phyloP scores from a whole-genome alignment of 2,329 filamentous ascomycete species.

The Talaromyces islandicus region DNA sequence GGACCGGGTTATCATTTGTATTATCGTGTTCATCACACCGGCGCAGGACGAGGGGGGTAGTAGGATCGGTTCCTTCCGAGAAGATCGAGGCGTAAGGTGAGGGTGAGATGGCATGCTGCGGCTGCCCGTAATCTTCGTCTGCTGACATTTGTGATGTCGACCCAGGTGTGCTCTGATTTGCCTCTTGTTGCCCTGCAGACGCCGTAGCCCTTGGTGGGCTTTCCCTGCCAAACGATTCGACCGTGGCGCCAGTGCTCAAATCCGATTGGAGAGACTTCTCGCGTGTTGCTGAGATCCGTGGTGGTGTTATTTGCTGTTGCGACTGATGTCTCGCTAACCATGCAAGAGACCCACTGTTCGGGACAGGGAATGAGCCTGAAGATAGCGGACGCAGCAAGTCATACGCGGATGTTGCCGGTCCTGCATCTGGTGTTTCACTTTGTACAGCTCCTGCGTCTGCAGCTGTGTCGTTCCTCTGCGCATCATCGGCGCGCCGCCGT shows the following conservation, averaged over 20 bases:
- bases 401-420: conserved; percentile 1
- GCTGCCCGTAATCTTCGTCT: neutral
- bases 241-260: conserved; percentile 6
- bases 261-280: conserved; percentile 10
- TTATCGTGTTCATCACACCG: conserved; percentile 1
- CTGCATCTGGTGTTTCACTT: neutral
- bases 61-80: conserved; percentile 4
- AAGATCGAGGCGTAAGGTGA: conserved; percentile 9
- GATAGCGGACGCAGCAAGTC: conserved; percentile 11
- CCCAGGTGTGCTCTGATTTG: neutral
- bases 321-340: conserved; percentile 7
- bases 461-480: neutral
- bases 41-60: conserved; percentile 2
- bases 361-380: conserved; percentile 5
- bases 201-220: neutral
- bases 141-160: neutral
- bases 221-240: neutral
- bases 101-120: neutral
- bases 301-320: neutral
- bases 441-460: neutral
- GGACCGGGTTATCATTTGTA: conserved; percentile 12
- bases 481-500: neutral
- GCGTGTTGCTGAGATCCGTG: neutral
- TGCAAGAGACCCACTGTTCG: conserved; percentile 12
- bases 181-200: neutral